These are phyloP conservation scores for Ceratocystis cacaofunesta DNA, from an alignment of 2,329 filamentous ascomycete genomes.

Conservation along the genomic window DNA sequence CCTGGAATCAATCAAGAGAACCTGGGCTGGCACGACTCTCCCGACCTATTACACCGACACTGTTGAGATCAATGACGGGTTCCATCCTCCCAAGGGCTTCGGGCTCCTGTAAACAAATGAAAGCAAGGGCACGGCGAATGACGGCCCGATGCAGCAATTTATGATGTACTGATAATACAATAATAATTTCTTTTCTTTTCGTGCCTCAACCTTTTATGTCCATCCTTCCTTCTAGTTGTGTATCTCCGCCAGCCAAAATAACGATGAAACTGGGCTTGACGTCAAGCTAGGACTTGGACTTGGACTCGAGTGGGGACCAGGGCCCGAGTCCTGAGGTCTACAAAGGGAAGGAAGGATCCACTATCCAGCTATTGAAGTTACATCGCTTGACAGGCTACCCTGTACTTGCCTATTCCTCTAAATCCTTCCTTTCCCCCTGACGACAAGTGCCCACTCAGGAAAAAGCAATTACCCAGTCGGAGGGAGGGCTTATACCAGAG, in stretches of 20 bases:
- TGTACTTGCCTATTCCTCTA: not conserved
- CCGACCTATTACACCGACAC: conserved; percentile 31
- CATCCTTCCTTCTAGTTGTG: not conserved
- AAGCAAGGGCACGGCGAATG: not conserved
- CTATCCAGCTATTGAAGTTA: not conserved
- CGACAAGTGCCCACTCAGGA: not conserved
- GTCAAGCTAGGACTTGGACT: not conserved
- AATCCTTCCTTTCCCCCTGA: not conserved
- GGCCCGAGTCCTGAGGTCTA: not conserved
- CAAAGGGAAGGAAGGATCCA: not conserved
- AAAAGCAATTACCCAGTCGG: too few species aligned
- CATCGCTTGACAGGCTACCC: not conserved
- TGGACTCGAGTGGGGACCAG: not conserved
- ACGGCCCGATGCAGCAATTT: too few species aligned
- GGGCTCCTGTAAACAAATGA: not conserved
- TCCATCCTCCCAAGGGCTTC: conserved; percentile 26
- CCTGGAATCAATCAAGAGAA: conserved; percentile 23
- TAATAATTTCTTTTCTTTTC: too few species aligned
- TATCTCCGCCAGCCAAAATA: not conserved
- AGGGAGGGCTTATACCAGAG: too few species aligned
- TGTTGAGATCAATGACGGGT: conserved; percentile 29
- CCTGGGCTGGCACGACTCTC: conserved; percentile 17
- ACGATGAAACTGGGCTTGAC: not conserved
- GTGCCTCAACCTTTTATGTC: too few species aligned
- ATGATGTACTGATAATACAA: too few species aligned